A percentile compares a stretch with the other conserved stretches of the same genome.
phyloP scores from a whole-genome alignment of 1,139 yeast species.

The Sugiyamaella grinbergsii region DNA sequence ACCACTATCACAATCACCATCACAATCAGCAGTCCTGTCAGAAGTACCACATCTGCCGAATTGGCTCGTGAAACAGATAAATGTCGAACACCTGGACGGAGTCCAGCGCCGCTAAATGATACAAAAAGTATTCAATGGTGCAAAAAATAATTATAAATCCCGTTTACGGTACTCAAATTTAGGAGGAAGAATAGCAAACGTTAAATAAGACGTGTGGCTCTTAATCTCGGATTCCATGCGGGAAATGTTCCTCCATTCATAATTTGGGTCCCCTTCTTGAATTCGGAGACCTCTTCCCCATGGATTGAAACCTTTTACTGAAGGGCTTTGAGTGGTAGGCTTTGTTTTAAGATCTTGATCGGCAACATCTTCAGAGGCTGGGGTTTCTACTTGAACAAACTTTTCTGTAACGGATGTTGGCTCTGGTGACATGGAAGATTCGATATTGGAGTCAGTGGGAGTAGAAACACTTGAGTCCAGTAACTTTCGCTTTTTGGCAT shows the following conservation, averaged over 20 bases:
- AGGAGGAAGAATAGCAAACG: conserved; percentile 67
- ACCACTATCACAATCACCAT: conserved; percentile 5
- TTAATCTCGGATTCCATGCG: conserved; percentile 82
- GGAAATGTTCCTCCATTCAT: conserved; percentile 80
- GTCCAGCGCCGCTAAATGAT: too few relatives aligned
- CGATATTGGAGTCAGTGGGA: conserved; percentile 3
- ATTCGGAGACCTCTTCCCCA: conserved; percentile 84
- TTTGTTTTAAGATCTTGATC: not conserved
- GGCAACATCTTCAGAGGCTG: not conserved
- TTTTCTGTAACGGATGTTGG: conserved; percentile 6
- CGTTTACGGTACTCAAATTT: conserved; percentile 6
- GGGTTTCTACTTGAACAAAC: not conserved
- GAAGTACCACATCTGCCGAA: too few relatives aligned
- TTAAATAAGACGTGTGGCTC: conserved; percentile 90
- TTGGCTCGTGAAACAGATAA: too few relatives aligned
- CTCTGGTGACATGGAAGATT: conserved; percentile 4
- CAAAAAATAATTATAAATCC: not conserved
- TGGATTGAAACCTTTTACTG: conserved; percentile 72
- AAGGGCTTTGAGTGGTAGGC: not conserved
- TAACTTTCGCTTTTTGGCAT: conserved; percentile 18
- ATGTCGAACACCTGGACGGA: too few relatives aligned
- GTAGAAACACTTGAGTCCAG: conserved; percentile 24
- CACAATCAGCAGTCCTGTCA: too few relatives aligned
- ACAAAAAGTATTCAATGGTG: too few relatives aligned
- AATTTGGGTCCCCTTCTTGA: conserved; percentile 81